Evolutionary conservation across 139 green algal genomes (phyloP), one percentile per base, ranked within the genome.

Genomic region (Picochlorum sp.): DNA sequence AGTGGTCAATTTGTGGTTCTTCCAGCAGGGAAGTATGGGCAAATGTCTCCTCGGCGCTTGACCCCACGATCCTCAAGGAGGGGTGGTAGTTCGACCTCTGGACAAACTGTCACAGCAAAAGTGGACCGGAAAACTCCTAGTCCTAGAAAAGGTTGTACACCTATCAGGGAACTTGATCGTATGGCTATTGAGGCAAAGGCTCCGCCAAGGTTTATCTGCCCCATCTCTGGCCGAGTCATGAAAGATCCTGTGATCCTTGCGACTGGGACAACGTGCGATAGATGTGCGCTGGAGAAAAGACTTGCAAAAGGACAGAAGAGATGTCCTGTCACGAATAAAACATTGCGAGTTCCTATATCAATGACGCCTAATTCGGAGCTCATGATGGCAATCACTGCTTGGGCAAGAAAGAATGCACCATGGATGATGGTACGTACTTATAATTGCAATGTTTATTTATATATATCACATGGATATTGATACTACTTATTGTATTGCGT

Each of bases 171-270:
- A 11, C 23, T 66, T 38, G 61, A 66, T 21, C 34, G 34, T 6
- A n/a, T 54, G 18, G 24, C 59, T 45, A 56, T 54, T 49, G 65
- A 80, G 7, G 64, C 69, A 13, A 65, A 71, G 6, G 80, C 80
- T 6, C 80, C 80, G 4, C 44, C 60, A 6, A 85, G 84, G 26
- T 90, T 80, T 64, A 85, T 86, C 68, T 82, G 69, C 71, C 74
- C 46, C 37, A 87, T 61, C 26, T 84, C 69, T 11, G 87, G 61
- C 34, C 74, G 76, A 14, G 20, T 87, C 70, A 72, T 87, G 82
- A 69, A 80, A 8, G 80, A 87, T 61, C 80, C 80, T 15, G 79
- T 85, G 49, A 49, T 87, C 32, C 61, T 85, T 11, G 56, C 57
- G 6, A 84, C 74, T 30, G 78, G 78, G 11, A 72, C 77, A 20